Evolutionary conservation across 2,329 filamentous ascomycete species (phyloP).

Genomic region (Fusarium albidum): DNA sequence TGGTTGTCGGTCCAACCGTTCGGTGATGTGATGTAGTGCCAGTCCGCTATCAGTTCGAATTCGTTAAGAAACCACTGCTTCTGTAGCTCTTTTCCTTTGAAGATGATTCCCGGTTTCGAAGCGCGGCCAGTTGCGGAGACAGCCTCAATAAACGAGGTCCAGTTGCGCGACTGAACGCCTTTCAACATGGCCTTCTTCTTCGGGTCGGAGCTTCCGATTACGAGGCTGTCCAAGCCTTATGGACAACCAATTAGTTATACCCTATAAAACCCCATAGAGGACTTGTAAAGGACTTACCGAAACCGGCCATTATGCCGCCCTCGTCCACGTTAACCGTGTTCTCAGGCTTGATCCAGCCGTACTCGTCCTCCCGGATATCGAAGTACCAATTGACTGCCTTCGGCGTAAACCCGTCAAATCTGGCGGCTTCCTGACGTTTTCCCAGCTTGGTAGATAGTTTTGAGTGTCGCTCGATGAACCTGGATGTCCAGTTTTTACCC

Average conservation of each 20-base stretch:
- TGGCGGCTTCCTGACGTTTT: constrained; percentile 5
- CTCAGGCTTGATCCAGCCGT: constrained; percentile 14
- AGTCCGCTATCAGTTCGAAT: constrained; percentile 15
- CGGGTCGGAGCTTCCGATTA: constrained; percentile 8
- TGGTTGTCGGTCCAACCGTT: constrained; percentile 15
- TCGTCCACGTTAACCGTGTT: constrained; percentile 11
- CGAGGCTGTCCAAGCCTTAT: constrained; percentile 3
- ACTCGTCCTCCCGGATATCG: constrained; percentile 4
- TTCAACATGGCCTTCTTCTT: constrained; percentile 13
- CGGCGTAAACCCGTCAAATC: constrained; percentile 12
- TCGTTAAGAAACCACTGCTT: constrained; percentile 18
- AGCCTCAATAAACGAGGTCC: constrained; percentile 15
- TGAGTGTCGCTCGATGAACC: background rate
- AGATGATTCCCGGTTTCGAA: constrained; percentile 16
- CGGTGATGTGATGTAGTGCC: constrained; percentile 9
- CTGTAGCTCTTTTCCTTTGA: constrained; percentile 16
- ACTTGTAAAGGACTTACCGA: background rate
- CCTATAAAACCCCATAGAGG: background rate
- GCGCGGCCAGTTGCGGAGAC: constrained; percentile 4
- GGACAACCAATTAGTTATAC: background rate
- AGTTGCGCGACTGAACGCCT: constrained; percentile 10
- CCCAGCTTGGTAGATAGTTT: constrained; percentile 3
- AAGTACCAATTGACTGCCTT: constrained; percentile 14
- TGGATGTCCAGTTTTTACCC: background rate
- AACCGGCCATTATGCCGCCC: constrained; percentile 9